These are phyloP conservation scores for Lepiota subincarnata DNA, from an alignment of 768 basidiomycete species.

Conservation along the genomic window DNA sequence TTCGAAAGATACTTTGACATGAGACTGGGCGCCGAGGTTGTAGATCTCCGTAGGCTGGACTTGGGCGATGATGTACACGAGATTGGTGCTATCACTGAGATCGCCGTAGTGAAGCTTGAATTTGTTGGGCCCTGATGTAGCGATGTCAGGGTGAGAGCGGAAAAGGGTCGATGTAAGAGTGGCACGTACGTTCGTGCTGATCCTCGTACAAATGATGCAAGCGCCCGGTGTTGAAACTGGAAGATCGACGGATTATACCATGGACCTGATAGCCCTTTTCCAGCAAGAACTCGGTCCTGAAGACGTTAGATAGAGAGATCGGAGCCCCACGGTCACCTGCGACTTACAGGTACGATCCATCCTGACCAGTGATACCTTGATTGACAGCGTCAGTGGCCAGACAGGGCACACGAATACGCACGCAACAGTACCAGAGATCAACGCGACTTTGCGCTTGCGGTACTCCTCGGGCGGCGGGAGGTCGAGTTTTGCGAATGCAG, in stretches of 20 bases:
- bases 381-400: slow-evolving; percentile 2
- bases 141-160: slow-evolving; percentile 3
- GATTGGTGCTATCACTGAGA: slow-evolving; percentile 92
- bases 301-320: background rate
- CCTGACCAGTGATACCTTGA: slow-evolving; percentile 91
- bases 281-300: slow-evolving; percentile 78
- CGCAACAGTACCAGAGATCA: slow-evolving; percentile 72
- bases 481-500: slow-evolving; percentile 47
- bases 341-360: slow-evolving; percentile 89
- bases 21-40: slow-evolving; percentile 96
- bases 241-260: slow-evolving; percentile 94
- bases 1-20: slow-evolving; percentile 99
- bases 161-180: background rate
- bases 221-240: slow-evolving; percentile 96
- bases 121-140: slow-evolving; percentile 55
- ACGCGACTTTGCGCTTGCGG: slow-evolving; percentile 85
- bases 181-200: slow-evolving; percentile 78
- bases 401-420: background rate
- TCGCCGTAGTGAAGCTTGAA: slow-evolving; percentile 91
- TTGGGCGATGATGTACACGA: slow-evolving; percentile 93
- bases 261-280: slow-evolving; percentile 90
- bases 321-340: background rate
- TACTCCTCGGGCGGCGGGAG: slow-evolving; percentile 80
- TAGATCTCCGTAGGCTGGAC: slow-evolving; percentile 96
- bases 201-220: slow-evolving; percentile 92